Evolutionary conservation across 176 grass and related monocot species (phyloP).

Genomic region (Hordeum vulgare): DNA sequence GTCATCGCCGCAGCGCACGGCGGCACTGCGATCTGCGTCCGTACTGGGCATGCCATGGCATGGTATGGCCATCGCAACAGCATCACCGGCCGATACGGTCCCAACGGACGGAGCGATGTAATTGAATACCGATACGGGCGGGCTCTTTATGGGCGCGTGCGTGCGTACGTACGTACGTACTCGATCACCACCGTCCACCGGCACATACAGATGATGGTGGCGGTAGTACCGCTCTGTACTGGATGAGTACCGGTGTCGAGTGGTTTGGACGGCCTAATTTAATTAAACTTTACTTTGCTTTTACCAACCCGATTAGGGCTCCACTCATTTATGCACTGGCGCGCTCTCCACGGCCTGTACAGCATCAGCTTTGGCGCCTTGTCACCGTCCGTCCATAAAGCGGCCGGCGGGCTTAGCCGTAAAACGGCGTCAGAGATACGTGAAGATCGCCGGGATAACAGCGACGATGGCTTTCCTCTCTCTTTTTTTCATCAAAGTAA

Average conservation of each 20-base stretch:
- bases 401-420: background rate
- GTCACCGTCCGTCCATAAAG: background rate
- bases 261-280: slow-evolving; percentile 17
- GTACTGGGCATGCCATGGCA: too few species aligned
- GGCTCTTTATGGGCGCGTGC: slow-evolving; percentile 2
- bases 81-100: background rate
- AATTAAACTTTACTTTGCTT: too few species aligned
- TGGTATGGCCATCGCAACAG: background rate
- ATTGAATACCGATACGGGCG: background rate
- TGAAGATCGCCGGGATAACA: background rate
- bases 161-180: background rate
- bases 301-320: too few species aligned
- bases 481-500: background rate
- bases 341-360: slow-evolving; percentile 13
- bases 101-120: background rate
- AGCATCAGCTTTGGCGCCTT: background rate
- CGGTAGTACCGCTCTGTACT: background rate
- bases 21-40: background rate
- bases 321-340: background rate
- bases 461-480: background rate
- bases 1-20: background rate
- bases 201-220: too few species aligned
- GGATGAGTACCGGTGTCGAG: background rate
- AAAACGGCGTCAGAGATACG: background rate
- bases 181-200: background rate